A percentile compares a stretch with the other conserved stretches of the same genome.
These are phyloP conservation scores for Tolypocladium ovalisporum DNA, from an alignment of 2,329 filamentous ascomycete genomes.

Conservation along the genomic window DNA sequence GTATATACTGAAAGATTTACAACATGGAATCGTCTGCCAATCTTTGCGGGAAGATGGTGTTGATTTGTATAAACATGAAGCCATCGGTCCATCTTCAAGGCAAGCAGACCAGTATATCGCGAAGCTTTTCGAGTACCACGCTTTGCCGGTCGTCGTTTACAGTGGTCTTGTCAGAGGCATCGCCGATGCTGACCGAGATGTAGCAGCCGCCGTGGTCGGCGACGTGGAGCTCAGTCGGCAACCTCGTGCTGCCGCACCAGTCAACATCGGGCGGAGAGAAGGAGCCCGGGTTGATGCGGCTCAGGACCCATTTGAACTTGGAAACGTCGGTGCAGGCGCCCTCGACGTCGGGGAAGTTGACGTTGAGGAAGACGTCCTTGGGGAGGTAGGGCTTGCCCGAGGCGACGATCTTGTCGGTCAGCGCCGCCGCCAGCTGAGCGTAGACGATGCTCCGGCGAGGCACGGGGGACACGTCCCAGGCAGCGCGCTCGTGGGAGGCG, in stretches of 20 bases:
- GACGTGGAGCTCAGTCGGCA: slow-evolving; percentile 50
- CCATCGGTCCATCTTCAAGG: neutral
- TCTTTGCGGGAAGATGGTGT: neutral
- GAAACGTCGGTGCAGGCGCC: slow-evolving; percentile 36
- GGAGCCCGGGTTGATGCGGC: slow-evolving; percentile 46
- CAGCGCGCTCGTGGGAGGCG: slow-evolving; percentile 32
- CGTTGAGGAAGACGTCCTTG: slow-evolving; percentile 49
- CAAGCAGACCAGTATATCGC: slow-evolving; percentile 1
- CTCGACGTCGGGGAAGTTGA: slow-evolving; percentile 52
- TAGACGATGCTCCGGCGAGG: slow-evolving; percentile 49
- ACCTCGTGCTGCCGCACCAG: slow-evolving; percentile 40
- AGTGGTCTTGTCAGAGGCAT: slow-evolving; percentile 49
- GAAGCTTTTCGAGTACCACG: slow-evolving; percentile 19
- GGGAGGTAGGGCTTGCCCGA: slow-evolving; percentile 55
- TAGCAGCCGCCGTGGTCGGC: slow-evolving; percentile 42
- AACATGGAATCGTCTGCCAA: neutral
- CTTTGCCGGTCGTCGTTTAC: slow-evolving; percentile 17
- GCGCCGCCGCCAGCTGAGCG: slow-evolving; percentile 46
- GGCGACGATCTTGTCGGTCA: slow-evolving; percentile 44
- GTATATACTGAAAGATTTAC: neutral
- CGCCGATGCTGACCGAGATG: slow-evolving; percentile 51
- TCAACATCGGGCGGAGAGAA: slow-evolving; percentile 42
- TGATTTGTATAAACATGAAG: neutral
- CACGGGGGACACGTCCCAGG: slow-evolving; percentile 42
- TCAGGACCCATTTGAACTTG: slow-evolving; percentile 54